Percentiles rank a stretch among this genome's conserved stretches.
Evolutionary conservation across 2,329 filamentous ascomycete species (phyloP).

Genomic region (Talaromyces marneffei): DNA sequence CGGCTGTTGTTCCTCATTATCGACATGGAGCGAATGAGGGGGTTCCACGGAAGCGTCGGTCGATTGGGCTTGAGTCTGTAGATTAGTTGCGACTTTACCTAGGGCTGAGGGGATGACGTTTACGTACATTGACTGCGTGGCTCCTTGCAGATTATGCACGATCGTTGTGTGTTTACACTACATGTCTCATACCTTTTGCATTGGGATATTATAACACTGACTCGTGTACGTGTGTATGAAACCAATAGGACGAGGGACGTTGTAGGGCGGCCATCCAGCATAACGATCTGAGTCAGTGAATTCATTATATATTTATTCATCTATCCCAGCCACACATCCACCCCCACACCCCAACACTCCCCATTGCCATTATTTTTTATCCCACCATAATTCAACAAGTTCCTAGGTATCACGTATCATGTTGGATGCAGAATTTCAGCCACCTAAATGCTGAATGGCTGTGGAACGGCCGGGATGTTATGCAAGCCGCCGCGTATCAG

Average conservation of each 20-base stretch:
- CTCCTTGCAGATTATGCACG: constrained; percentile 1
- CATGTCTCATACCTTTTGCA: not conserved
- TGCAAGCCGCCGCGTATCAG: not conserved
- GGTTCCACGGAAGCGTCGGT: constrained; percentile 20
- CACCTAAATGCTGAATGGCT: not conserved
- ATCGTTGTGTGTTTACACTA: too few relatives aligned
- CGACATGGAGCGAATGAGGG: constrained; percentile 27
- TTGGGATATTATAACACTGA: not conserved
- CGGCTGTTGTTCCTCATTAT: constrained; percentile 6
- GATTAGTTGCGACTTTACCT: too few relatives aligned
- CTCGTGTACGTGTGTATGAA: not conserved
- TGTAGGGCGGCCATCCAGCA: not conserved
- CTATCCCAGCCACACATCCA: not conserved
- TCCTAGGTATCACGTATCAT: too few relatives aligned
- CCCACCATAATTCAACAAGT: too few relatives aligned
- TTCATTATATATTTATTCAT: too few relatives aligned
- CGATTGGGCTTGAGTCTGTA: constrained; percentile 4
- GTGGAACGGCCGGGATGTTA: not conserved
- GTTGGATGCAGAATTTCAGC: not conserved
- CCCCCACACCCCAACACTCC: not conserved
- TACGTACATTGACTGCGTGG: not conserved
- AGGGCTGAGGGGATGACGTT: not conserved
- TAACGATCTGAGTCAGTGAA: not conserved
- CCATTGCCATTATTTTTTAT: too few relatives aligned
- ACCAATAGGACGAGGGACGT: not conserved